Evolutionary conservation across 2,329 filamentous ascomycete genomes (phyloP).

Genomic region (Penicillium sp.): DNA sequence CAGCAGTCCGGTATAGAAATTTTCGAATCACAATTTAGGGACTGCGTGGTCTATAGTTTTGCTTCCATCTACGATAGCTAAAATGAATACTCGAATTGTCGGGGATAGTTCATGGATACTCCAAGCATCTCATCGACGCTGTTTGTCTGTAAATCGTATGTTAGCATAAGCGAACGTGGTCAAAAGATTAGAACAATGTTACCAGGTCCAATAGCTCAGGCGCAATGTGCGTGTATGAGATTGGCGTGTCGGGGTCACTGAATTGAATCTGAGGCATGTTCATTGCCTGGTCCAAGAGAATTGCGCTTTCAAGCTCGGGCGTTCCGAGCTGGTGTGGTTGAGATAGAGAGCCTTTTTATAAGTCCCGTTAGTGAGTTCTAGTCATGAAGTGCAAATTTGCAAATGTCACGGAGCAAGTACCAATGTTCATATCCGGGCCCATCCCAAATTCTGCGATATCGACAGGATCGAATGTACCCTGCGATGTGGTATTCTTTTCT

Average conservation of each 20-base stretch:
- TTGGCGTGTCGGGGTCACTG: not conserved
- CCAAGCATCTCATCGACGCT: conserved; percentile 15
- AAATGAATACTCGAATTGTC: conserved; percentile 3
- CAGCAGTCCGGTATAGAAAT: too few relatives aligned
- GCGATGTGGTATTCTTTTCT: not conserved
- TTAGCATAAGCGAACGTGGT: too few relatives aligned
- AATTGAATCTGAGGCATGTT: not conserved
- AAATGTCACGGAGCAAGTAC: too few relatives aligned
- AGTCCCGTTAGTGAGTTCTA: too few relatives aligned
- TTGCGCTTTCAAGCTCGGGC: conserved; percentile 4
- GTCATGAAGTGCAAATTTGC: too few relatives aligned
- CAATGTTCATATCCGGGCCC: too few relatives aligned
- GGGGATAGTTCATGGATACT: conserved; percentile 9
- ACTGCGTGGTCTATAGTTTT: not conserved
- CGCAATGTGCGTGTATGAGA: conserved; percentile 1
- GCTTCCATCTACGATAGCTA: not conserved
- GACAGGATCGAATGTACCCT: too few relatives aligned
- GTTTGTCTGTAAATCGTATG: conserved; percentile 4
- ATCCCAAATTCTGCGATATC: too few relatives aligned
- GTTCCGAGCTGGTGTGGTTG: not conserved
- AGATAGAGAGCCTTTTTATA: not conserved
- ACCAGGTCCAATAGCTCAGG: conserved; percentile 10
- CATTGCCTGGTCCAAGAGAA: conserved; percentile 7
- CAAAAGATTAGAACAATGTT: too few relatives aligned
- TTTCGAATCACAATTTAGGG: too few relatives aligned